These are phyloP conservation scores for Aspergillus aculeatus DNA, from an alignment of 2,329 filamentous ascomycete species.

Conservation along the genomic window DNA sequence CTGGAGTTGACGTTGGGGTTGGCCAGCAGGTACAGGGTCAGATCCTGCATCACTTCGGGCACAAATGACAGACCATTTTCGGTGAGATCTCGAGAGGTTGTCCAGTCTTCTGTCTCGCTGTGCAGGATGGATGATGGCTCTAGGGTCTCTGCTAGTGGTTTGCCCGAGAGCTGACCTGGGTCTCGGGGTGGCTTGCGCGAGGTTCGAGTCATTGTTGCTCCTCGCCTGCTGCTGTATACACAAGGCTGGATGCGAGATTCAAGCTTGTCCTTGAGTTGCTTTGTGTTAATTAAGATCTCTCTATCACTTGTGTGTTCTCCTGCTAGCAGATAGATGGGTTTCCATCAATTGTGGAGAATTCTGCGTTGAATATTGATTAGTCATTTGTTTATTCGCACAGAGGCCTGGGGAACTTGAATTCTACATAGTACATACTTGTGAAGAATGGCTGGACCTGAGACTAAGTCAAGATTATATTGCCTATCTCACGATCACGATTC, in stretches of 20 bases:
- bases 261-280: not conserved
- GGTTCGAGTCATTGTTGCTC: constrained; percentile 19
- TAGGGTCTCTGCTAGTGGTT: constrained; percentile 30
- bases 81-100: constrained; percentile 33
- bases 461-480: not conserved
- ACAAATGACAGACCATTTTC: constrained; percentile 27
- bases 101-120: constrained; percentile 26
- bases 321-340: not conserved
- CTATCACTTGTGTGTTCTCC: not conserved
- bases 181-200: constrained; percentile 23
- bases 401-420: not conserved
- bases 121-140: constrained; percentile 24
- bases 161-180: constrained; percentile 24
- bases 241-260: not conserved
- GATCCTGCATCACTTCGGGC: constrained; percentile 41
- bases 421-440: not conserved
- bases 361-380: constrained; percentile 3
- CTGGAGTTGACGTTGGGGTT: constrained; percentile 61
- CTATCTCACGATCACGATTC: not conserved
- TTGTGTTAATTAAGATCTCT: not conserved
- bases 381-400: not conserved
- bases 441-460: no score
- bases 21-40: constrained; percentile 49
- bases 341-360: constrained; percentile 1
- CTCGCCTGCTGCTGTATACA: not conserved